Percentiles rank a stretch among this genome's conserved stretches.
Conservation (phyloP, 139 green algal species). For the Chlamydomonas schloesseri region DNA sequence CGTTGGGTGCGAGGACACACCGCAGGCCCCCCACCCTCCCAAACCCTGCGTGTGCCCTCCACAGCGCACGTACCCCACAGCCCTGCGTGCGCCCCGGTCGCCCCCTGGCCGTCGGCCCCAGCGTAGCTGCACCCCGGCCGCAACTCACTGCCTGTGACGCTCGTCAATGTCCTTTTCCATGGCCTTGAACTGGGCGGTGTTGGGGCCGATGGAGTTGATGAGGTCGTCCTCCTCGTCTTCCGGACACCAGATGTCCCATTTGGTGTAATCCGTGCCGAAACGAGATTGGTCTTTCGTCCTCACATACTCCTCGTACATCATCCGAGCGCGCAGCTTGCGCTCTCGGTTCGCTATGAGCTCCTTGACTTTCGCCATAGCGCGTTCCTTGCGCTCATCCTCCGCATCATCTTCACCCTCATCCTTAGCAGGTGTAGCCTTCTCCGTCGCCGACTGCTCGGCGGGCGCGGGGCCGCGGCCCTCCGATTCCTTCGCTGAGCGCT, state of each 20-base stretch:
- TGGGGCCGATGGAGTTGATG: conserved; percentile 71
- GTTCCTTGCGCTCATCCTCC: conserved; percentile 49
- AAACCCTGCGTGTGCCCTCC: too few species aligned
- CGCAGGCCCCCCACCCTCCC: too few species aligned
- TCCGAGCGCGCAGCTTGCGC: conserved; percentile 65
- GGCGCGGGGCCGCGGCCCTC: background rate
- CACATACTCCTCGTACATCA: conserved; percentile 65
- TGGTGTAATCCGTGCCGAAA: conserved; percentile 78
- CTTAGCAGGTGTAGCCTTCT: background rate
- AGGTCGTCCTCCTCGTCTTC: conserved; percentile 88
- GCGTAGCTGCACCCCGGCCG: too few species aligned
- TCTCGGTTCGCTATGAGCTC: conserved; percentile 68
- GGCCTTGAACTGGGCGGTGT: conserved; percentile 69
- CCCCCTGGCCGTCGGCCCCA: background rate
- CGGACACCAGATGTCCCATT: conserved; percentile 87
- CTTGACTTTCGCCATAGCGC: conserved; percentile 62
- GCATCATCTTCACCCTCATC: conserved; percentile 15
- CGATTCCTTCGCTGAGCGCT: background rate
- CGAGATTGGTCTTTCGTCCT: conserved; percentile 17
- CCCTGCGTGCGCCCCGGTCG: background rate
- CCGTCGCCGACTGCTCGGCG: background rate
- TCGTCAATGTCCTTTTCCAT: conserved; percentile 89
- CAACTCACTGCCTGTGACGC: conserved; percentile 60
- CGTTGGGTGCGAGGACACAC: too few species aligned
- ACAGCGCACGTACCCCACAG: background rate